A percentile compares a stretch with the other conserved stretches of the same genome.
Conservation (phyloP, 169 alveolate genomes). For the Condylostoma magnum region DNA sequence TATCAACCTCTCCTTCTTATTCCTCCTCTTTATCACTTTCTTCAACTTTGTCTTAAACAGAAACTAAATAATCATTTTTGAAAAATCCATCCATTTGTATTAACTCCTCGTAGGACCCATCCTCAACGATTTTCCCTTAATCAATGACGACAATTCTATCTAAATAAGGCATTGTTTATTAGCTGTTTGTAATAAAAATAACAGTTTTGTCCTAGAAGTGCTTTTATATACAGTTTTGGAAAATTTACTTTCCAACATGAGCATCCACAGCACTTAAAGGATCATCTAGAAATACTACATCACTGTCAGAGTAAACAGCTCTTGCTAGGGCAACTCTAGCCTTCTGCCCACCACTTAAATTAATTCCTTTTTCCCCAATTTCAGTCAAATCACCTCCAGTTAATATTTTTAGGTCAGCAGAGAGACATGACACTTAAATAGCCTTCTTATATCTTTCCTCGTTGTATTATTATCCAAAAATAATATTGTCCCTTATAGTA, state of each 20-base stretch:
- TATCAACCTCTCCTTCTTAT: slow-evolving; percentile 29
- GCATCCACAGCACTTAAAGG: slow-evolving; percentile 73
- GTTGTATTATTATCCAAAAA: slow-evolving; percentile 81
- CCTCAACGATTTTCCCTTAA: slow-evolving; percentile 39
- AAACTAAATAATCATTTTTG: background rate
- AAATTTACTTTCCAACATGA: slow-evolving; percentile 27
- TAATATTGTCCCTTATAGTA: slow-evolving; percentile 85
- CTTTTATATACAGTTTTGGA: slow-evolving; percentile 1
- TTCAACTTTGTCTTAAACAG: slow-evolving; percentile 13
- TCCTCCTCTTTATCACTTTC: slow-evolving; percentile 30
- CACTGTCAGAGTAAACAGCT: slow-evolving; percentile 56
- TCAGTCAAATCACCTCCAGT: slow-evolving; percentile 42
- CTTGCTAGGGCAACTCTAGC: slow-evolving; percentile 69
- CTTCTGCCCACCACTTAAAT: slow-evolving; percentile 64
- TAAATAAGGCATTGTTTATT: background rate
- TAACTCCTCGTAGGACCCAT: slow-evolving; percentile 37
- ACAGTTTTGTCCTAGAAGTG: slow-evolving; percentile 29
- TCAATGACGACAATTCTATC: slow-evolving; percentile 40
- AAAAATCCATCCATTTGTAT: slow-evolving; percentile 2
- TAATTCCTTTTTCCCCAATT: slow-evolving; percentile 62
- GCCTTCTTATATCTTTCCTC: slow-evolving; percentile 35
- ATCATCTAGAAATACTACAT: slow-evolving; percentile 62
- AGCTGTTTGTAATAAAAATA: slow-evolving; percentile 41
- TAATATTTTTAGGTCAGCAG: slow-evolving; percentile 37
- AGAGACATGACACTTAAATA: slow-evolving; percentile 38